Conservation (phyloP, 192 early-diverging fungal species). For the Phlyctochytrium bullatum region DNA sequence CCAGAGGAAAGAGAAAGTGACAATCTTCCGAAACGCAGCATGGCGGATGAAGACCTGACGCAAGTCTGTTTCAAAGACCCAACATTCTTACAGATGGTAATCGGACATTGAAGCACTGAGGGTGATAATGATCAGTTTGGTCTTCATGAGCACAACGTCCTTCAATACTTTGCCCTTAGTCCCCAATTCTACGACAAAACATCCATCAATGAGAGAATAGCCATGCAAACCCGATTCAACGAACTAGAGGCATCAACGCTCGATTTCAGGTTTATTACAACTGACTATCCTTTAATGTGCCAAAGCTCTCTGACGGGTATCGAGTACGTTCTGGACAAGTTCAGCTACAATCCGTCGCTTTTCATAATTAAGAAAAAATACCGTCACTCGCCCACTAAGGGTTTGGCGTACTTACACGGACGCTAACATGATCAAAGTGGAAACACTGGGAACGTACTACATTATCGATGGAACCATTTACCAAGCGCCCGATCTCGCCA, state of each 20-base stretch:
- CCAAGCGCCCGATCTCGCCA: slow-evolving; percentile 46
- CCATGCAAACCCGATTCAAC: slow-evolving; percentile 53
- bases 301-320: slow-evolving; percentile 32
- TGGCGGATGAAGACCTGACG: slow-evolving; percentile 6
- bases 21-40: too few species aligned
- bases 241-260: slow-evolving; percentile 23
- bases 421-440: slow-evolving; percentile 23
- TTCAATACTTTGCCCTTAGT: slow-evolving; percentile 45
- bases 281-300: slow-evolving; percentile 1
- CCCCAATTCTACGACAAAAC: slow-evolving; percentile 50
- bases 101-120: not conserved
- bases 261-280: slow-evolving; percentile 4
- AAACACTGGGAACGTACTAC: slow-evolving; percentile 46
- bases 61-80: slow-evolving; percentile 52
- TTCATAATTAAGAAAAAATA: slow-evolving; percentile 41
- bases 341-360: slow-evolving; percentile 18
- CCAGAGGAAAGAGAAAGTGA: too few species aligned
- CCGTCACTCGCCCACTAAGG: slow-evolving; percentile 27
- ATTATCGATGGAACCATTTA: slow-evolving; percentile 54
- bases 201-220: slow-evolving; percentile 44
- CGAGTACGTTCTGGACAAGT: slow-evolving; percentile 27
- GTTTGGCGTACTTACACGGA: slow-evolving; percentile 18
- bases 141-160: slow-evolving; percentile 38
- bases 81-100: slow-evolving; percentile 40
- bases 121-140: slow-evolving; percentile 30